Percentiles rank a stretch among this genome's conserved stretches.
These are phyloP conservation scores for Castanospermum australe DNA, from an alignment of 306 rosid species.

Conservation along the genomic window DNA sequence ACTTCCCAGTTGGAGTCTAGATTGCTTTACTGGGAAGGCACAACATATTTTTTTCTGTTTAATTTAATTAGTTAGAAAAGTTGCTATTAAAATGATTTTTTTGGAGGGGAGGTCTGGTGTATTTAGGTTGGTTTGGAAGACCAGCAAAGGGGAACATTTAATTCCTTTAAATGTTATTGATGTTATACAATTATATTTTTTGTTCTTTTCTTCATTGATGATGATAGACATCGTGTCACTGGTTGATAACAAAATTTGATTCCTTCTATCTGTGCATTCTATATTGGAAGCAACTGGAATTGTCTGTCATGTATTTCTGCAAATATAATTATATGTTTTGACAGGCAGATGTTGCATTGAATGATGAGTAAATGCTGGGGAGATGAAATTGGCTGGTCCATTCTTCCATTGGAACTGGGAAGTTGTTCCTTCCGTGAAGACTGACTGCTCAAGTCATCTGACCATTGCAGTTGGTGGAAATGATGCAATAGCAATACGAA, in stretches of 20 bases:
- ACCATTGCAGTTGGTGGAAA: neutral
- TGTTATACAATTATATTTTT: neutral
- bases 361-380: neutral
- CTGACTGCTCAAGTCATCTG: neutral
- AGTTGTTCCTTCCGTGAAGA: neutral
- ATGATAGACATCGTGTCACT: neutral
- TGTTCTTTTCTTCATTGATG: neutral
- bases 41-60: neutral
- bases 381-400: neutral
- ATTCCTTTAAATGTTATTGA: neutral
- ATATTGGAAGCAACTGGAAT: neutral
- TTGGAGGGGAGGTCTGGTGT: neutral
- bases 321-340: neutral
- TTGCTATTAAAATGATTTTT: neutral
- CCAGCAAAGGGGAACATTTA: neutral
- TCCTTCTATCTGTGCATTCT: neutral
- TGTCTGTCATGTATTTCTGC: neutral
- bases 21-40: neutral
- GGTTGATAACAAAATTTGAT: neutral
- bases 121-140: neutral
- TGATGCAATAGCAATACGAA: neutral
- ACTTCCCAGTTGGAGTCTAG: neutral
- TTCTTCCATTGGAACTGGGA: slow-evolving; percentile 15
- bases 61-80: neutral
- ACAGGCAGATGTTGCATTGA: neutral